Percentiles rank a stretch among this genome's conserved stretches.
These are phyloP conservation scores for Malania oleifera DNA, from an alignment of 164 flowering plant species.

Conservation along the genomic window DNA sequence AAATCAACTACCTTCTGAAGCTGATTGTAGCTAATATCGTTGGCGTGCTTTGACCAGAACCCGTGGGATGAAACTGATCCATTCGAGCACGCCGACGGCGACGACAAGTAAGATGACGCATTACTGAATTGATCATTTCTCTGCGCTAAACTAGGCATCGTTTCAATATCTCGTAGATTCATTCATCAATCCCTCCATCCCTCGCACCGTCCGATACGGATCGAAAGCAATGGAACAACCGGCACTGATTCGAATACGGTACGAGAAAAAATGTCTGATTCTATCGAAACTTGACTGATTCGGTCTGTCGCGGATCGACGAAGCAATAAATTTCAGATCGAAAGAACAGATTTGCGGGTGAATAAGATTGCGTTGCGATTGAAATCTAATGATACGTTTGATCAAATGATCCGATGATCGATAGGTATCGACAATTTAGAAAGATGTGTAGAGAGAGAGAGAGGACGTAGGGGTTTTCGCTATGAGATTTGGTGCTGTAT, in stretches of 20 bases:
- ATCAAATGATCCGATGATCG: neutral
- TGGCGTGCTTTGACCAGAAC: conserved; percentile 84
- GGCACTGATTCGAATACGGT: neutral
- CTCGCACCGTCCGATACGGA: neutral
- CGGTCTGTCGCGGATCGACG: neutral
- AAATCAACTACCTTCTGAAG: conserved; percentile 72
- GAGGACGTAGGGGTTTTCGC: conserved; percentile 24
- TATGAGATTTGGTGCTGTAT: conserved; percentile 26
- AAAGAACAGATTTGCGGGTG: neutral
- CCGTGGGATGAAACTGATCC: conserved; percentile 40
- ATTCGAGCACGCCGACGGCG: neutral
- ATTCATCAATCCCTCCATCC: conserved; percentile 12
- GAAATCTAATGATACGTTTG: conserved; percentile 4
- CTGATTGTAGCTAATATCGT: conserved; percentile 69
- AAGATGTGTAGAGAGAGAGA: neutral
- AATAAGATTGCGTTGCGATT: conserved; percentile 9
- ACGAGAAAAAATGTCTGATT: neutral
- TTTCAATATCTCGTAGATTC: conserved; percentile 7
- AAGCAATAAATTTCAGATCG: conserved; percentile 6
- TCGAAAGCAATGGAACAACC: conserved; percentile 1
- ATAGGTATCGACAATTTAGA: neutral
- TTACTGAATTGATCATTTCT: conserved; percentile 22
- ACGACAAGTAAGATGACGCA: conserved; percentile 20
- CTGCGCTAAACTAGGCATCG: conserved; percentile 44
- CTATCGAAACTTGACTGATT: neutral